phyloP scores from a whole-genome alignment of 179 eudicot genomes.

The Amaranthus tricolor region DNA sequence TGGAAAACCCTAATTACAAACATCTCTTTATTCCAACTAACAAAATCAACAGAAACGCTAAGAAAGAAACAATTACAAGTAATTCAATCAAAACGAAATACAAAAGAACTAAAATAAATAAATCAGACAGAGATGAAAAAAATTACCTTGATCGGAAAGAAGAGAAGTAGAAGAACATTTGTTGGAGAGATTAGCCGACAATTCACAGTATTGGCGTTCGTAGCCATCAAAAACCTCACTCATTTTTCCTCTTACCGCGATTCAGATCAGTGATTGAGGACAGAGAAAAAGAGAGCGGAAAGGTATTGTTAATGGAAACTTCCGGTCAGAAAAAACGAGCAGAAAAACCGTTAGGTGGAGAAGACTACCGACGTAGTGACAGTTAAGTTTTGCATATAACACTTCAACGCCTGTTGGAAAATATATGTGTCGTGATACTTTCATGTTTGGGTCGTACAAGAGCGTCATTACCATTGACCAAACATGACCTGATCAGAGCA shows the following conservation, averaged over 20 bases:
- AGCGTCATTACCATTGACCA: no score
- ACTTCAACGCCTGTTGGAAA: neutral
- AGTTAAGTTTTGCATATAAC: neutral
- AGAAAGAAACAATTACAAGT: neutral
- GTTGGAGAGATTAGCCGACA: slow-evolving; percentile 67
- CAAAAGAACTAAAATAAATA: neutral
- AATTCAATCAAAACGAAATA: slow-evolving; percentile 2
- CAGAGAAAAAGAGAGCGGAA: slow-evolving; percentile 17
- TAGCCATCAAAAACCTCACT: slow-evolving; percentile 84
- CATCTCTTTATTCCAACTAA: neutral
- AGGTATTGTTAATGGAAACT: neutral
- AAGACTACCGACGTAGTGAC: slow-evolving; percentile 5
- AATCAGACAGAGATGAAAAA: neutral
- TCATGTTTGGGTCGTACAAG: no score
- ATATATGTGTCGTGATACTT: neutral
- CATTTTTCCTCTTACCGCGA: slow-evolving; percentile 34
- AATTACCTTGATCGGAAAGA: slow-evolving; percentile 59
- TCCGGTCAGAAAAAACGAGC: neutral
- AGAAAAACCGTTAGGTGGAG: slow-evolving; percentile 11
- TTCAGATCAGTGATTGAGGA: neutral
- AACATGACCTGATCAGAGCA: no score
- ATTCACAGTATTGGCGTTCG: slow-evolving; percentile 84
- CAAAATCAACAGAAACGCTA: neutral
- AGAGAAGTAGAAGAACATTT: slow-evolving; percentile 57
- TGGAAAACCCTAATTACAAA: slow-evolving; percentile 3